Evolutionary conservation across 345 rosid genomes (phyloP).

Genomic region (Pistacia atlantica): DNA sequence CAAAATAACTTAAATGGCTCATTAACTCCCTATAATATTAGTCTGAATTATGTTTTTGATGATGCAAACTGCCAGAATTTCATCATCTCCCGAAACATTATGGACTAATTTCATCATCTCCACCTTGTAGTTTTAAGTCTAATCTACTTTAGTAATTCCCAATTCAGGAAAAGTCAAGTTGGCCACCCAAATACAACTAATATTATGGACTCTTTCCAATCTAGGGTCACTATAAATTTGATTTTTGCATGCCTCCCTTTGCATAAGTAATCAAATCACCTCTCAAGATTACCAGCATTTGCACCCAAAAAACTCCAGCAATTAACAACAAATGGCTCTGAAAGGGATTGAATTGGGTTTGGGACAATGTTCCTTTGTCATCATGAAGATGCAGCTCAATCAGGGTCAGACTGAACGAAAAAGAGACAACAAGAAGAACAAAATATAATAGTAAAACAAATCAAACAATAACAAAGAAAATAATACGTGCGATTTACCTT

Average conservation of each 20-base stretch:
- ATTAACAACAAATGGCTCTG: slow-evolving; percentile 35
- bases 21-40: not conserved
- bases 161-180: slow-evolving; percentile 11
- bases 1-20: not conserved
- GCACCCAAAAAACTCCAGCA: no score
- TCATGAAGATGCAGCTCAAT: slow-evolving; percentile 33
- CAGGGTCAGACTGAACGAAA: no score
- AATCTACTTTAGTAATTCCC: not conserved
- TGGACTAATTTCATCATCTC: not conserved
- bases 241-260: no score
- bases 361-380: slow-evolving; percentile 12
- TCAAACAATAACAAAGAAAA: no score
- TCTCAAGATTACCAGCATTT: no score
- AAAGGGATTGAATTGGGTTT: slow-evolving; percentile 23
- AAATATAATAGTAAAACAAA: no score
- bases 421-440: no score
- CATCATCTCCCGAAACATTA: not conserved
- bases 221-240: slow-evolving; percentile 7
- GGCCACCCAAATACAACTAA: slow-evolving; percentile 30
- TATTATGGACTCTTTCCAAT: not conserved
- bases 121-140: not conserved
- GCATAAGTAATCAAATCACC: no score
- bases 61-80: not conserved
- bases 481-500: no score
- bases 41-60: no score